Conservation (phyloP, 192 early-diverging fungal genomes). For the Chytriomyces sp. region DNA sequence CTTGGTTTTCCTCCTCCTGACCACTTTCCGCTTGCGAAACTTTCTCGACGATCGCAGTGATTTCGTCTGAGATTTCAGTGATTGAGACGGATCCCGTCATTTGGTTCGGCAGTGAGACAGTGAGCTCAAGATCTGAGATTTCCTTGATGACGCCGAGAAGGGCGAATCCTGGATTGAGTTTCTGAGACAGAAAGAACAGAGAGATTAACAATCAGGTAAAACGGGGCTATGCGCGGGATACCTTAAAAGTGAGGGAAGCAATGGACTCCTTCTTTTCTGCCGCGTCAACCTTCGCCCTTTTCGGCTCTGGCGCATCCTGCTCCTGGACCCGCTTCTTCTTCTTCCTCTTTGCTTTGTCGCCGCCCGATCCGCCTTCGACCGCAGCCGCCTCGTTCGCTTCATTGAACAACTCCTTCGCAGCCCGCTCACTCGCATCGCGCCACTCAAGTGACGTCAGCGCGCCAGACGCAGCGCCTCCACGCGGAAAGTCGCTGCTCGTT, state of each 20-base stretch:
- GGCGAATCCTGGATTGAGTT: slow-evolving; percentile 44
- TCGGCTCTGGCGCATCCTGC: background rate
- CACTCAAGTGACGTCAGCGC: slow-evolving; percentile 79
- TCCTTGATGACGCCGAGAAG: slow-evolving; percentile 77
- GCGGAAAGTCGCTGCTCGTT: slow-evolving; percentile 67
- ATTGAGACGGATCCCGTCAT: slow-evolving; percentile 82
- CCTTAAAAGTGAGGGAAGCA: slow-evolving; percentile 64
- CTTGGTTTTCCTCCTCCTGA: slow-evolving; percentile 39
- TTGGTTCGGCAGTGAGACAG: slow-evolving; percentile 85
- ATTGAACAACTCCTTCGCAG: slow-evolving; percentile 66
- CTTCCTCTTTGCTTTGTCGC: slow-evolving; percentile 51
- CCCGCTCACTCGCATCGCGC: slow-evolving; percentile 76
- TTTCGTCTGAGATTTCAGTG: slow-evolving; percentile 77
- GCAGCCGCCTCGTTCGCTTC: background rate
- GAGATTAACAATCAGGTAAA: background rate
- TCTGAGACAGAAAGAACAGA: background rate
- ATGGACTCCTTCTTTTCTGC: slow-evolving; percentile 23
- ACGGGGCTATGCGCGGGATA: slow-evolving; percentile 7
- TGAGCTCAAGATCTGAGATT: slow-evolving; percentile 80
- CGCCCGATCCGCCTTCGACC: background rate
- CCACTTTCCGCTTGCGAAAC: slow-evolving; percentile 64
- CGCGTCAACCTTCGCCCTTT: background rate
- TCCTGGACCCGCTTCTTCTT: background rate
- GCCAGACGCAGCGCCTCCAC: slow-evolving; percentile 70
- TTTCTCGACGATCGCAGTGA: slow-evolving; percentile 72